These are phyloP conservation scores for Exserohilum rostratum DNA, from an alignment of 2,329 filamentous ascomycete genomes.

Conservation along the genomic window DNA sequence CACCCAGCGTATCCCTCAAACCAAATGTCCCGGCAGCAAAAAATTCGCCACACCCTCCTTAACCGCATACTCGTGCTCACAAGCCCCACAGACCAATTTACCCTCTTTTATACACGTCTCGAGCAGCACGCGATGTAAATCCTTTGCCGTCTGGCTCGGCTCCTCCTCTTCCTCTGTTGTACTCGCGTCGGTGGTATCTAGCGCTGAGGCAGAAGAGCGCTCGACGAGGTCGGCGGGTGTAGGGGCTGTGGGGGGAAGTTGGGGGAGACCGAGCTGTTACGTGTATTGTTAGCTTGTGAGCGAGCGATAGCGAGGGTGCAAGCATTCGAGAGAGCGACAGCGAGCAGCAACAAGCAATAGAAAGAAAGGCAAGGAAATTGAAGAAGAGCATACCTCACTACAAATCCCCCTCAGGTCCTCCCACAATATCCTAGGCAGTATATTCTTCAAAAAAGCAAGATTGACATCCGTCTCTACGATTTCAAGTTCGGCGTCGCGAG, in stretches of 20 bases:
- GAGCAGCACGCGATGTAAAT: slow-evolving; percentile 80
- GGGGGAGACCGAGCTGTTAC: slow-evolving; percentile 77
- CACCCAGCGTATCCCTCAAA: slow-evolving; percentile 50
- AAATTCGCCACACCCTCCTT: slow-evolving; percentile 98
- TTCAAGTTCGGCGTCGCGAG: slow-evolving; percentile 88
- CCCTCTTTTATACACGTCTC: slow-evolving; percentile 91
- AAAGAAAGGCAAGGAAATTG: no score
- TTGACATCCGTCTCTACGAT: slow-evolving; percentile 83
- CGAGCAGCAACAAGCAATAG: no score
- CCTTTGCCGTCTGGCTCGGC: slow-evolving; percentile 70
- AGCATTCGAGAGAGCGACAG: no score
- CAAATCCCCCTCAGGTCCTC: slow-evolving; percentile 75
- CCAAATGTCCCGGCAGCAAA: slow-evolving; percentile 88
- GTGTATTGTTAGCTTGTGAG: background rate
- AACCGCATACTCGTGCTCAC: slow-evolving; percentile 90
- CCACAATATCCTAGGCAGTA: slow-evolving; percentile 90
- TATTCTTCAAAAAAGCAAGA: slow-evolving; percentile 78
- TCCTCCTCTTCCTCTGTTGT: slow-evolving; percentile 63
- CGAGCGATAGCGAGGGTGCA: no score
- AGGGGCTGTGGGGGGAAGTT: slow-evolving; percentile 60
- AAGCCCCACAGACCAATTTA: slow-evolving; percentile 87
- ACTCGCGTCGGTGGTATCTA: slow-evolving; percentile 30
- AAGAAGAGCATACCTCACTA: slow-evolving; percentile 75
- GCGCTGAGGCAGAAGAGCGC: background rate
- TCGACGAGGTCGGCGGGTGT: slow-evolving; percentile 43